Base-by-base conservation (phyloP, 1,284 basidiomycete species). In the Moniliophthora roreri region DNA sequence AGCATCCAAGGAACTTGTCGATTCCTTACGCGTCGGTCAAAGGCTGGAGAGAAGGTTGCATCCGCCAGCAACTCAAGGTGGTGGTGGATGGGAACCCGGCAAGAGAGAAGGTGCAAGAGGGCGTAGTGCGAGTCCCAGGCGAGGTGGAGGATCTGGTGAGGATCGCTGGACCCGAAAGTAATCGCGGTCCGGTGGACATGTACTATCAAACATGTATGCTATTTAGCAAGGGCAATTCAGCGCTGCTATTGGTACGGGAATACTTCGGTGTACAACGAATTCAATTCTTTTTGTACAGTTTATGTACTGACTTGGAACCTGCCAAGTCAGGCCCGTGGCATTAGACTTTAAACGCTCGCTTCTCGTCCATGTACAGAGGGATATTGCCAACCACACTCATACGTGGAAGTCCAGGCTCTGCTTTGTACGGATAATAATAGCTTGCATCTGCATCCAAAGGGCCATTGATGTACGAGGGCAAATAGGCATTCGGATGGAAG, bases 1-100 rank as follows among this genome's bases (percentile, higher is more conserved):
- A 36, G 91, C 93, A 23, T 90, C 91, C 36, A 86, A 88, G 64
- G 84, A 89, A 4, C 81, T 96, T 7, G 87, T 94, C 1, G 82
- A 81, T 39, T 85, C 88, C 15, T 74, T 98, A 49, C 83, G 87
- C 26, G 84, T 85, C 47, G 91, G 93, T 26, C 95, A 98, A 68
- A 77, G 91, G 44, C 62, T 95, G 20, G 93, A 96, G 61, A 77
- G 94, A 50, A 82, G 87, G 55, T 62, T 89, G 32, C 80, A 92
- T 63, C 90, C 90, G 10, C 63, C 73, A 63, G 73, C 69, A 13
- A 77, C 77, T 41, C 76, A 72, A 10, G 87, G 82, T n/a, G 82
- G 80, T 10, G 89, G 86, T 16, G 89, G 89, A 16, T 93, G 89
- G 89, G 89, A 91, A 58, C 89, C 89, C 3, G 71, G 70, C 38